Conservation (phyloP, 148 eudicot genomes). For the Rhododendron simsii region DNA sequence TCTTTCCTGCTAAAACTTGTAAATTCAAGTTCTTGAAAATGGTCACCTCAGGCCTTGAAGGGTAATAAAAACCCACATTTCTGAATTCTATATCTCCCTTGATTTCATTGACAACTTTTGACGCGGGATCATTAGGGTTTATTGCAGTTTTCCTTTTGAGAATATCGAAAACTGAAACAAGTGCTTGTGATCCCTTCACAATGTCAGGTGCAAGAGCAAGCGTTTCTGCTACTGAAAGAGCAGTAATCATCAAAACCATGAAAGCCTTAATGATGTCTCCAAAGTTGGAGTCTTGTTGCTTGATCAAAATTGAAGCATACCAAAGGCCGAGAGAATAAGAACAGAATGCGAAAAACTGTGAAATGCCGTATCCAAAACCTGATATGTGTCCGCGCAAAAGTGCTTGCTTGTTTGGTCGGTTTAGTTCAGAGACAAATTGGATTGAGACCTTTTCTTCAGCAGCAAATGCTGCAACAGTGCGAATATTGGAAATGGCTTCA, state of each 20-base stretch:
- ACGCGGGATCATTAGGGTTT: slow-evolving; percentile 33
- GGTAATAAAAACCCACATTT: slow-evolving; percentile 52
- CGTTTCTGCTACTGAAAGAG: slow-evolving; percentile 64
- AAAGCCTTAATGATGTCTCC: slow-evolving; percentile 61
- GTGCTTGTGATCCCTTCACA: slow-evolving; percentile 58
- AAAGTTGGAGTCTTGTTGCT: slow-evolving; percentile 29
- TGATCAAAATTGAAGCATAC: slow-evolving; percentile 60
- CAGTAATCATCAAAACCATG: slow-evolving; percentile 62
- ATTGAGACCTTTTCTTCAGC: slow-evolving; percentile 51
- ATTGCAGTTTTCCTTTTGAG: slow-evolving; percentile 46
- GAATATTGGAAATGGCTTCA: slow-evolving; percentile 65
- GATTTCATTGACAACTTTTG: slow-evolving; percentile 22
- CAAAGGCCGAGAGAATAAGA: slow-evolving; percentile 63
- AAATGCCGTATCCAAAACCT: slow-evolving; percentile 57
- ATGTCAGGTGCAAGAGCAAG: slow-evolving; percentile 65
- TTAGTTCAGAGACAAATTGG: slow-evolving; percentile 34
- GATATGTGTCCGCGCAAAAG: slow-evolving; percentile 59
- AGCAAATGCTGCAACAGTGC: slow-evolving; percentile 70
- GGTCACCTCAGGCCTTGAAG: slow-evolving; percentile 51
- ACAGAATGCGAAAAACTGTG: slow-evolving; percentile 49
- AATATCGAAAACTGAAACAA: slow-evolving; percentile 50
- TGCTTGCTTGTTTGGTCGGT: slow-evolving; percentile 49
- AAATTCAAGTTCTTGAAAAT: slow-evolving; percentile 46
- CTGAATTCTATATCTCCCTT: slow-evolving; percentile 56
- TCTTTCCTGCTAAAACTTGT: slow-evolving; percentile 41